phyloP scores from a whole-genome alignment of 139 green algal species.

The Chlorella sp. region DNA sequence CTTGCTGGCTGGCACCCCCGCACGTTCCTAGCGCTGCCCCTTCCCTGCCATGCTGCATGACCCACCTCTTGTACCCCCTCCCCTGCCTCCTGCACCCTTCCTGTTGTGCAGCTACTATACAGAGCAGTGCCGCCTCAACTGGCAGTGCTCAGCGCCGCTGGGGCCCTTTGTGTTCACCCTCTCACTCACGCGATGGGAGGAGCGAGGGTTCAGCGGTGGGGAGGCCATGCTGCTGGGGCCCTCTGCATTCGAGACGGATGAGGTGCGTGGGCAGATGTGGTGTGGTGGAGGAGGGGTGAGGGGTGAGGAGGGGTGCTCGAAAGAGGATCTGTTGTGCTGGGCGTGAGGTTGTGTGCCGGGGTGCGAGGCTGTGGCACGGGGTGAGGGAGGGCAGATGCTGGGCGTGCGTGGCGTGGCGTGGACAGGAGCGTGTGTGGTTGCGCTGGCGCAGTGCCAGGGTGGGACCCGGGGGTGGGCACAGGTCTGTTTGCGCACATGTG shows the following conservation, averaged over 20 bases:
- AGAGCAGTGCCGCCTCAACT: constrained; percentile 53
- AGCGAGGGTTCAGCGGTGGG: constrained; percentile 68
- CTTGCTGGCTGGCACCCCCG: no score
- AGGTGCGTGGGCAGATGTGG: neutral
- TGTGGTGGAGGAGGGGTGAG: no score
- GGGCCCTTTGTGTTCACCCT: constrained; percentile 84
- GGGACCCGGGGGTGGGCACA: no score
- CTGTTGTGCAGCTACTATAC: constrained; percentile 65
- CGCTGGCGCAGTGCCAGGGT: no score
- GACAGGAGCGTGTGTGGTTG: no score
- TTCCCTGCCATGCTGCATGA: neutral
- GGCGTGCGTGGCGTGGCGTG: no score
- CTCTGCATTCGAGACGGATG: constrained; percentile 24
- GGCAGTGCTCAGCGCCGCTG: neutral
- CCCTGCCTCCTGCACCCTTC: neutral
- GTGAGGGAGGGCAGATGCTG: no score
- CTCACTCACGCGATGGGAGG: constrained; percentile 74
- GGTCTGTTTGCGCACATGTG: no score
- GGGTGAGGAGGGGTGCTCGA: neutral
- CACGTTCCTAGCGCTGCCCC: neutral
- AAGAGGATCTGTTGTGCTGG: neutral
- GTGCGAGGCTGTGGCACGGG: neutral
- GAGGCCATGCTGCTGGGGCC: constrained; percentile 69
- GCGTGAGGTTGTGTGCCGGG: neutral
- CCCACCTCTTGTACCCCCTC: neutral